Evolutionary conservation across 352 stramenopile genomes (phyloP).

Genomic region (Phytopythium montanum): DNA sequence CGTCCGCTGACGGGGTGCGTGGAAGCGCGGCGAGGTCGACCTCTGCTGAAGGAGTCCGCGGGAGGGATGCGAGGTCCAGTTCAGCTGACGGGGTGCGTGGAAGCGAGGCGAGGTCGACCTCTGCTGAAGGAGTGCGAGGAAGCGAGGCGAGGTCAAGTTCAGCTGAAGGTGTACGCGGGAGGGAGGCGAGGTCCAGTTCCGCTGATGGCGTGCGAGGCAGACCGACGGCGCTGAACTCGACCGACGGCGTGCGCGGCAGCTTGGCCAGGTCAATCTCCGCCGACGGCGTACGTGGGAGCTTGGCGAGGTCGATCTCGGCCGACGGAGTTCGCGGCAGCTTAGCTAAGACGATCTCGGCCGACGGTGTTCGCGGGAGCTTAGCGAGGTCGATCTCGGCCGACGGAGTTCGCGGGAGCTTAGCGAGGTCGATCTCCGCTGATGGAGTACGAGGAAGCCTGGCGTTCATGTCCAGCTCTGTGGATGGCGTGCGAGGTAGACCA

Average conservation of each 20-base stretch:
- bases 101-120: neutral
- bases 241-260: neutral
- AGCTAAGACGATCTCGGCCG: neutral
- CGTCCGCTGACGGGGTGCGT: neutral
- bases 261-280: conserved; percentile 2
- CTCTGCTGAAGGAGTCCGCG: neutral
- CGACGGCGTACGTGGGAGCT: neutral
- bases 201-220: neutral
- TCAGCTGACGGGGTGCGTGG: neutral
- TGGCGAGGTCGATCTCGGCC: neutral
- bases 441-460: conserved; percentile 2
- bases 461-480: neutral
- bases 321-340: conserved; percentile 2
- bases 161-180: neutral
- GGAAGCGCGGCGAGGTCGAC: neutral
- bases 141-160: conserved; percentile 1
- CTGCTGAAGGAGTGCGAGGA: neutral
- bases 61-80: neutral
- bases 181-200: neutral
- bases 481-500: neutral
- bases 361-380: neutral
- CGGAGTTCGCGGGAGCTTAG: neutral
- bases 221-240: neutral
- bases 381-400: conserved; percentile 2
- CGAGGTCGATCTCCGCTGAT: neutral